These are phyloP conservation scores for Millerago galiae DNA, from an alignment of 805 yeast species.

Conservation along the genomic window DNA sequence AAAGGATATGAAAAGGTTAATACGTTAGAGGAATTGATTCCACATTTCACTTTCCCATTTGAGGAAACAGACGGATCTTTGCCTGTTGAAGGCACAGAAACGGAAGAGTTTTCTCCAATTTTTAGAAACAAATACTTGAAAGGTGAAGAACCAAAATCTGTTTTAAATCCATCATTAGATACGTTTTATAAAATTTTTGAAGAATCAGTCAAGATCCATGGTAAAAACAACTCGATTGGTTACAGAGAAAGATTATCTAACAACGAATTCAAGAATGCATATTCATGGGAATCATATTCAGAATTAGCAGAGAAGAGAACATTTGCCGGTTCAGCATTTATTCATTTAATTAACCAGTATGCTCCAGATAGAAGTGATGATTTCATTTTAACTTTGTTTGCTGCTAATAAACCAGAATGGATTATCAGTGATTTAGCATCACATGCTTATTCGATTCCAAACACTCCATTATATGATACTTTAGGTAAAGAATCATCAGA, in stretches of 20 bases:
- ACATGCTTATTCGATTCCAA: slow-evolving; percentile 46
- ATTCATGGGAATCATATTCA: slow-evolving; percentile 37
- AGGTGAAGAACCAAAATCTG: slow-evolving; percentile 27
- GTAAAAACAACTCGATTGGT: slow-evolving; percentile 41
- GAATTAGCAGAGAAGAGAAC: slow-evolving; percentile 37
- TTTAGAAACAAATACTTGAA: slow-evolving; percentile 38
- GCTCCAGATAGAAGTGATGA: slow-evolving; percentile 28
- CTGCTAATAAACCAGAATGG: slow-evolving; percentile 65
- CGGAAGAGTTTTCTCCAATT: slow-evolving; percentile 43
- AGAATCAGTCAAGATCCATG: slow-evolving; percentile 31
- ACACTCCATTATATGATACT: slow-evolving; percentile 51
- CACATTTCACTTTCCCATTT: slow-evolving; percentile 14
- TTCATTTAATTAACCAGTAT: slow-evolving; percentile 35
- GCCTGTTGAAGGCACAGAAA: slow-evolving; percentile 19
- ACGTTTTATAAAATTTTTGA: slow-evolving; percentile 42
- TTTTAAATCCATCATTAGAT: slow-evolving; percentile 36
- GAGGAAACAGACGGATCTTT: slow-evolving; percentile 16
- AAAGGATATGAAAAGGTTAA: slow-evolving; percentile 1
- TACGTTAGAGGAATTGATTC: slow-evolving; percentile 11
- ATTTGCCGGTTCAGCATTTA: slow-evolving; percentile 50
- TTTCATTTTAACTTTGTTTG: slow-evolving; percentile 50
- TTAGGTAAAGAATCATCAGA: slow-evolving; percentile 54
- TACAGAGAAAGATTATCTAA: slow-evolving; percentile 28
- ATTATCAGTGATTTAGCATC: slow-evolving; percentile 62
- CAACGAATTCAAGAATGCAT: slow-evolving; percentile 34